Evolutionary conservation across 352 stramenopile species (phyloP).

Genomic region (Pythium insidiosum): DNA sequence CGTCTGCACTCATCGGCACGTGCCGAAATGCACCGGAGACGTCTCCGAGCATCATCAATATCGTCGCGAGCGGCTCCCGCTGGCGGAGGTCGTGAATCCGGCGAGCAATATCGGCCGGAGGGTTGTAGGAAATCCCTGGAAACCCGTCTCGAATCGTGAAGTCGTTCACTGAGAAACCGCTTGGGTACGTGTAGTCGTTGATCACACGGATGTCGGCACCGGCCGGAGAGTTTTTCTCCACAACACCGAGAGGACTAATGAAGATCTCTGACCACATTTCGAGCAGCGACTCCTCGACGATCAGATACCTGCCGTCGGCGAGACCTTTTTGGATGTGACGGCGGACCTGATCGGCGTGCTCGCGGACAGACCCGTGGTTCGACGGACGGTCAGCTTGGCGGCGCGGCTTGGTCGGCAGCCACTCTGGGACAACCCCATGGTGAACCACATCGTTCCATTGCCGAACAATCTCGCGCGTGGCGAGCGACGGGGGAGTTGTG

Average conservation of each 20-base stretch:
- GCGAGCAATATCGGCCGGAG: background rate
- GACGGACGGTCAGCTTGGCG: no score
- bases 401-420: background rate
- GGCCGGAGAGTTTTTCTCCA: background rate
- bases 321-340: background rate
- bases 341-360: background rate
- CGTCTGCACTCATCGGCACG: constrained; percentile 13
- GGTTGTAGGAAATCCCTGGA: background rate
- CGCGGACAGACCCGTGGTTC: background rate
- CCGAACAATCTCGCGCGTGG: background rate
- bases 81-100: background rate
- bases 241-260: constrained; percentile 4
- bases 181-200: constrained; percentile 3
- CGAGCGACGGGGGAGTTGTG: background rate
- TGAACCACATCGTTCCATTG: background rate
- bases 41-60: no score
- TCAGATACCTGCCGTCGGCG: background rate
- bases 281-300: background rate
- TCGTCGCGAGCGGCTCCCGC: background rate
- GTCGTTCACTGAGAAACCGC: constrained; percentile 2
- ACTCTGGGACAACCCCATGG: background rate
- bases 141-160: background rate
- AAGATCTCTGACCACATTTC: background rate
- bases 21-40: constrained; percentile 21
- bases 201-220: constrained; percentile 2